phyloP scores from a whole-genome alignment of 2,329 filamentous ascomycete genomes.

The Zymoseptoria ardabiliae region DNA sequence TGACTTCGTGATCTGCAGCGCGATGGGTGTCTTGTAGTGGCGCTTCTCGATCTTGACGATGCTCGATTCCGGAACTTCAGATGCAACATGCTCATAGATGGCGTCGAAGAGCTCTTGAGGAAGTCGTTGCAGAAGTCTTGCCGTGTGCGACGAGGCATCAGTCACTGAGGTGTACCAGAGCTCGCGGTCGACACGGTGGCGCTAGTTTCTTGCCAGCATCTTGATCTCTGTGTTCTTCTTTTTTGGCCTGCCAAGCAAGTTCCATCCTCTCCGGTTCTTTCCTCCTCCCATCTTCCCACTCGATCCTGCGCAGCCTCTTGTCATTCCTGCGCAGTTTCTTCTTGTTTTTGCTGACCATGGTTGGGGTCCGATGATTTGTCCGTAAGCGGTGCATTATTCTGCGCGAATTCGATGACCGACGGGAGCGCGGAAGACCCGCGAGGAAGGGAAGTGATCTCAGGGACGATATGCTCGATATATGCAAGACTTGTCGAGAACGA shows the following conservation, averaged over 20 bases:
- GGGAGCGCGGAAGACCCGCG: neutral
- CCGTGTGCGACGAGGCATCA: neutral
- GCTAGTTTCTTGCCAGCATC: neutral
- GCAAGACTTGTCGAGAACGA: too few species aligned
- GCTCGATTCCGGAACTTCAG: neutral
- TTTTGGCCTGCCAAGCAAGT: neutral
- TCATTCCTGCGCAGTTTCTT: neutral
- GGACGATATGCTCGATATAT: neutral
- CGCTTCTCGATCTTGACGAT: neutral
- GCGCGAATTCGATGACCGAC: neutral
- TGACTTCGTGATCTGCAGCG: neutral
- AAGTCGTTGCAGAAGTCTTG: neutral
- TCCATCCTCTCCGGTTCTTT: neutral
- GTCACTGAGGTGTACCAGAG: neutral
- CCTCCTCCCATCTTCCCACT: neutral
- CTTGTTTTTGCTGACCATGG: neutral
- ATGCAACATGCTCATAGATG: neutral
- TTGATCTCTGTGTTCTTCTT: too few species aligned
- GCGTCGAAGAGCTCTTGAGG: constrained; percentile 4
- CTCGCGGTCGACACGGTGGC: neutral
- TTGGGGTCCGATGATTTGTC: neutral
- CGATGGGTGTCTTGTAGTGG: neutral
- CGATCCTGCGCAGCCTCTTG: neutral
- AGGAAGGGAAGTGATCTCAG: neutral
- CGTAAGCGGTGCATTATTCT: neutral